A percentile compares a stretch with the other conserved stretches of the same genome.
Conservation (phyloP, 2,329 filamentous ascomycete genomes). For the Penicillium freii region DNA sequence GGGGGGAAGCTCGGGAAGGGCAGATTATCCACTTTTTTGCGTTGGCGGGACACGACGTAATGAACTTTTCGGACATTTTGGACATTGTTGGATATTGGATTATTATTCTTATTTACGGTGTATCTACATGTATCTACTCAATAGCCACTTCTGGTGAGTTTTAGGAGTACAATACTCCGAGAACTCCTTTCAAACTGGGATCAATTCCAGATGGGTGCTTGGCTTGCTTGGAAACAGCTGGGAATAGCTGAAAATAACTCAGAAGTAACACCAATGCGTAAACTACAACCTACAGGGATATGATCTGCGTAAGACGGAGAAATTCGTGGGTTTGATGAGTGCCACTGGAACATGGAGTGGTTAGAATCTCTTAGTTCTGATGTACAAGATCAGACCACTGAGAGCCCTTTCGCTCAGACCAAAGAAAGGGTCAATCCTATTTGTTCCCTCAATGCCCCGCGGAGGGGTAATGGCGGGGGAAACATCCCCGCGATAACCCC, state of each 20-base stretch:
- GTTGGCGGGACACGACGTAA: slow-evolving; percentile 4
- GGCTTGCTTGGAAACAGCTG: neutral
- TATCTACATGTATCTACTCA: neutral
- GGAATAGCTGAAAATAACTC: neutral
- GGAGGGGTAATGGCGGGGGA: neutral
- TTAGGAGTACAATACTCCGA: neutral
- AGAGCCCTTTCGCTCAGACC: neutral
- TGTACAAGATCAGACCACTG: neutral
- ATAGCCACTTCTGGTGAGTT: neutral
- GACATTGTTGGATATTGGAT: neutral
- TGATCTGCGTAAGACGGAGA: neutral
- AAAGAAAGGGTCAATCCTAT: neutral
- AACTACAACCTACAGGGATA: neutral
- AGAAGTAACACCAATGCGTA: neutral
- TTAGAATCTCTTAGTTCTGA: neutral
- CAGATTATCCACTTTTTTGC: slow-evolving; percentile 9
- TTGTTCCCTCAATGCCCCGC: neutral
- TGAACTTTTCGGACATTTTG: neutral
- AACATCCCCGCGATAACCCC: neutral
- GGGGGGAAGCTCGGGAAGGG: slow-evolving; percentile 1
- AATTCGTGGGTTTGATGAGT: neutral
- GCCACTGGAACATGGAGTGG: neutral
- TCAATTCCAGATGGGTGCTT: neutral
- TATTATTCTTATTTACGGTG: too few species aligned
- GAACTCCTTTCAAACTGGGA: neutral